Percentiles rank a stretch among this genome's conserved stretches.
Conservation (phyloP, 371 early-diverging fungal genomes). For the Zopfochytrium polystomum region DNA sequence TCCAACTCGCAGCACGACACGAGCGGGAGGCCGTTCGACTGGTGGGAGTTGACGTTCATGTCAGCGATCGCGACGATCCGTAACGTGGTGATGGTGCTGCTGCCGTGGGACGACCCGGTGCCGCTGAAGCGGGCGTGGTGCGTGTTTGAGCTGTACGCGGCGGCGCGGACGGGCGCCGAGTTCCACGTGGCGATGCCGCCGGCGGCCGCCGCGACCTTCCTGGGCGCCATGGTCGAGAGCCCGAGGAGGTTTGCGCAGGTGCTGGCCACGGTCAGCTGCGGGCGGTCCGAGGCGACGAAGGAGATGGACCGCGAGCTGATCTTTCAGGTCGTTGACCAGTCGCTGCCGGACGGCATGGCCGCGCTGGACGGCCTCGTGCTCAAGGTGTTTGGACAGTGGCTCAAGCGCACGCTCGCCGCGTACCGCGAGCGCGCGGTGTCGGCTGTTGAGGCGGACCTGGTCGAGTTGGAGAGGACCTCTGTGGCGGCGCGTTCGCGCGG, state of each 20-base stretch:
- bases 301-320: not conserved
- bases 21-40: conserved; percentile 7
- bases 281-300: not conserved
- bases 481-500: too few relatives aligned
- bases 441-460: too few relatives aligned
- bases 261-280: not conserved
- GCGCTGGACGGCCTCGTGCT: not conserved
- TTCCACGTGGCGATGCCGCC: conserved; percentile 17
- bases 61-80: conserved; percentile 17
- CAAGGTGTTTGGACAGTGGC: not conserved
- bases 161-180: not conserved
- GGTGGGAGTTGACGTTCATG: conserved; percentile 23
- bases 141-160: conserved; percentile 14
- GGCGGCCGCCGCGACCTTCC: not conserved
- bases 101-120: conserved; percentile 28
- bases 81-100: conserved; percentile 25
- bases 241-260: not conserved
- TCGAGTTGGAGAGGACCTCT: not conserved
- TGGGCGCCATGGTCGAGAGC: not conserved
- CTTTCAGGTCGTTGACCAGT: not conserved
- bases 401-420: not conserved
- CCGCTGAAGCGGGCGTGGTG: conserved; percentile 26
- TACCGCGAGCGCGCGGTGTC: not conserved
- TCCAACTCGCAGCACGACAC: conserved; percentile 20
- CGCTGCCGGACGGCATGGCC: not conserved